A percentile compares a stretch with the other conserved stretches of the same genome.
Conservation (phyloP, 129 eudicot genomes). For the Apium graveolens region DNA sequence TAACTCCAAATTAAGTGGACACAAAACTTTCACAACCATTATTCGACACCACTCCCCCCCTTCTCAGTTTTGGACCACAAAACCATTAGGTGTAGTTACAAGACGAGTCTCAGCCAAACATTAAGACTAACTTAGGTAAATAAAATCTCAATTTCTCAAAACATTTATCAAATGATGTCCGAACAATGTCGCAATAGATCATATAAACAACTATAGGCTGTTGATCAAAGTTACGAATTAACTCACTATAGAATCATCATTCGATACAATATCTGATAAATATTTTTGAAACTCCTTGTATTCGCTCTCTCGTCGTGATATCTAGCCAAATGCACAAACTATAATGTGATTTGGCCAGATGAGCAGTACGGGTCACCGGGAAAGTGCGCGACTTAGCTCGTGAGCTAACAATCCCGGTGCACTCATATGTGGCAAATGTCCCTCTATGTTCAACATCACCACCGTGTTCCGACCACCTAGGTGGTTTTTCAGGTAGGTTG, state of each 20-base stretch:
- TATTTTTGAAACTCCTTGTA: neutral
- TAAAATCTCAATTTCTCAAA: neutral
- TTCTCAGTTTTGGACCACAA: neutral
- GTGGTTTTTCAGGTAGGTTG: slow-evolving; percentile 60
- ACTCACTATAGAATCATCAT: neutral
- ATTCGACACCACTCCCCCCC: neutral
- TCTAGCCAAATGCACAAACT: neutral
- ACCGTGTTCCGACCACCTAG: slow-evolving; percentile 89
- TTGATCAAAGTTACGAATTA: neutral
- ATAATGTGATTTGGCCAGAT: neutral
- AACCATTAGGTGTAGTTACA: neutral
- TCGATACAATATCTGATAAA: neutral
- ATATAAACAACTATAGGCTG: neutral
- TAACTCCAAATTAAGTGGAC: slow-evolving; percentile 2
- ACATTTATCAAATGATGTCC: neutral
- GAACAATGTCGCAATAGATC: neutral
- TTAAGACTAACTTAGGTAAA: neutral
- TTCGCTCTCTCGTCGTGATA: neutral
- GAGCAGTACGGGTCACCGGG: slow-evolving; percentile 26
- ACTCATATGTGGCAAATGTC: slow-evolving; percentile 89
- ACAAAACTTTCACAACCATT: neutral
- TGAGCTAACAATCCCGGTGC: slow-evolving; percentile 63
- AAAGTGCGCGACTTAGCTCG: slow-evolving; percentile 49
- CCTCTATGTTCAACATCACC: slow-evolving; percentile 71
- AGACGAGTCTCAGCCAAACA: neutral